Percentiles rank a stretch among this genome's conserved stretches.
phyloP scores from a whole-genome alignment of 2,329 filamentous ascomycete genomes.

The Calonectria hongkongensis region DNA sequence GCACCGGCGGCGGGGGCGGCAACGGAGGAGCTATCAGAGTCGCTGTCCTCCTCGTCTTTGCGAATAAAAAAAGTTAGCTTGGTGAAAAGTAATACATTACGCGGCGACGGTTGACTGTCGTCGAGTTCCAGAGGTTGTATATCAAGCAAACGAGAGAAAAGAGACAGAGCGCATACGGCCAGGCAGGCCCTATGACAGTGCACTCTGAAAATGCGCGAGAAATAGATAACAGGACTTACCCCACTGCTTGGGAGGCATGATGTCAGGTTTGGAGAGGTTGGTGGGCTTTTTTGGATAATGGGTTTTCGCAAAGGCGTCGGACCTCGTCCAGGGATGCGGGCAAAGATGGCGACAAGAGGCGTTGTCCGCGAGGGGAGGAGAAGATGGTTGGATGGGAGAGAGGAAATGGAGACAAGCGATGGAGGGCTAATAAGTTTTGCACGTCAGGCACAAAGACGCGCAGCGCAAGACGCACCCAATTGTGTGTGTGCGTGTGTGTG shows the following conservation, averaged over 20 bases:
- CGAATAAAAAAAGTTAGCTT: slow-evolving; percentile 21
- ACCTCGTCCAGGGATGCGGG: slow-evolving; percentile 33
- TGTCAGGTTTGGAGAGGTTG: slow-evolving; percentile 53
- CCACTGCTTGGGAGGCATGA: slow-evolving; percentile 67
- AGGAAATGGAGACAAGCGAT: slow-evolving; percentile 25
- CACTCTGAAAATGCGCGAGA: neutral
- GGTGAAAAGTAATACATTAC: neutral
- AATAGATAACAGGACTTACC: slow-evolving; percentile 57
- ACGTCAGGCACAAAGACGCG: slow-evolving; percentile 47
- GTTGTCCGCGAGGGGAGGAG: slow-evolving; percentile 12
- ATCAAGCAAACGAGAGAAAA: neutral
- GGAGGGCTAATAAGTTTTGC: slow-evolving; percentile 40
- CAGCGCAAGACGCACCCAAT: slow-evolving; percentile 37
- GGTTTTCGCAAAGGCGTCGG: slow-evolving; percentile 16
- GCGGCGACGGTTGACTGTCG: neutral
- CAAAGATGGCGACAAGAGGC: slow-evolving; percentile 9
- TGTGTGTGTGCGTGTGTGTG: slow-evolving; percentile 38
- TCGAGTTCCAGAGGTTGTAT: neutral
- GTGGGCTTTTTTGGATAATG: slow-evolving; percentile 39
- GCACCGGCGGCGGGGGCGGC: slow-evolving; percentile 62
- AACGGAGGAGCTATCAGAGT: slow-evolving; percentile 59
- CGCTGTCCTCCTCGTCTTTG: slow-evolving; percentile 64
- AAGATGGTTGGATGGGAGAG: slow-evolving; percentile 33
- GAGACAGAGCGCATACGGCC: neutral
- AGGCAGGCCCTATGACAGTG: neutral